Percentiles rank a stretch among this genome's conserved stretches.
These are phyloP conservation scores for Turnera subulata DNA, from an alignment of 345 rosid species.

Conservation along the genomic window DNA sequence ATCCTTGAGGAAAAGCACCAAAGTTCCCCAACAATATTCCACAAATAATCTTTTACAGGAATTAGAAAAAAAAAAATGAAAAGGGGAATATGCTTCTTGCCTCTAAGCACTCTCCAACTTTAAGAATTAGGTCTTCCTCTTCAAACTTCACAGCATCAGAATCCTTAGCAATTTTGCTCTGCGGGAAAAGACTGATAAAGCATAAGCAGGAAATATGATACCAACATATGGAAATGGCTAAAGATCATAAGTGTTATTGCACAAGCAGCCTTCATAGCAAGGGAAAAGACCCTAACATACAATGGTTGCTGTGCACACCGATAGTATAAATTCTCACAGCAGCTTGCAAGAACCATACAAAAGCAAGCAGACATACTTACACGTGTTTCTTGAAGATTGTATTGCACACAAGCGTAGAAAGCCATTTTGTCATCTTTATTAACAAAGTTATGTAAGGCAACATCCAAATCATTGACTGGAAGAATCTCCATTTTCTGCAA, in stretches of 20 bases:
- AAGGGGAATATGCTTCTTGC: slow-evolving; percentile 37
- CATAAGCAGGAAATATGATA: slow-evolving; percentile 17
- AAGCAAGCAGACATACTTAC: slow-evolving; percentile 39
- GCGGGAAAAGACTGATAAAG: too few relatives aligned
- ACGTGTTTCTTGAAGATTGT: slow-evolving; percentile 92
- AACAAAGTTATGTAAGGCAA: slow-evolving; percentile 91
- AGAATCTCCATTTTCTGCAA: slow-evolving; percentile 97
- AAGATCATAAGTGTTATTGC: too few relatives aligned
- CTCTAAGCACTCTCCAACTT: slow-evolving; percentile 94
- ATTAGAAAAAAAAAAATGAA: neutral
- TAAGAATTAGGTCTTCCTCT: slow-evolving; percentile 76
- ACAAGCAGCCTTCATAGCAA: too few relatives aligned
- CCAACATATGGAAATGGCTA: slow-evolving; percentile 3
- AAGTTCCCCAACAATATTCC: neutral
- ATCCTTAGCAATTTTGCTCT: slow-evolving; percentile 81
- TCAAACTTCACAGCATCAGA: slow-evolving; percentile 57
- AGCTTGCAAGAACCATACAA: too few relatives aligned
- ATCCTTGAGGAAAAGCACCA: neutral
- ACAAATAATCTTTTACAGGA: neutral
- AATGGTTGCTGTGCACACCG: too few relatives aligned
- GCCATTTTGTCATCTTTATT: slow-evolving; percentile 96
- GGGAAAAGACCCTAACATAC: too few relatives aligned
- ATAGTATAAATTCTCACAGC: too few relatives aligned
- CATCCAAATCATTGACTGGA: slow-evolving; percentile 93
- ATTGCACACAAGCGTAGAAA: slow-evolving; percentile 74